Evolutionary conservation across 352 stramenopile species (phyloP), one percentile per base, ranked within the genome.

Genomic region (Pythium volutum): DNA sequence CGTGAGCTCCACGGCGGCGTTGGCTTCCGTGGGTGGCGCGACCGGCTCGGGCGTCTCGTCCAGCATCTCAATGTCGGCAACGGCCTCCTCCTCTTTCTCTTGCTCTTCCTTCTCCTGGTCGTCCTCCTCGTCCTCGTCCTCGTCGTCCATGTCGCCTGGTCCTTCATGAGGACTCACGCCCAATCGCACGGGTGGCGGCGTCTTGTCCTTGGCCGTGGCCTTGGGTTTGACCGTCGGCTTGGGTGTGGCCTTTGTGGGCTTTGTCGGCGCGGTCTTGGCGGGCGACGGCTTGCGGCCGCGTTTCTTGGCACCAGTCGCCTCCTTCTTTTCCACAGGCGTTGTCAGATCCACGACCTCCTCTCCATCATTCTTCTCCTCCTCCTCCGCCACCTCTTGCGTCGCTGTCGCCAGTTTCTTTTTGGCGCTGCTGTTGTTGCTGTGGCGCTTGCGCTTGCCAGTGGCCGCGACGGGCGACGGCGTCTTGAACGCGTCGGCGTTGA

Each of bases 111-210:
- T 3, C 41, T 27, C 41, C 41, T 62, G 34, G 57, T 66, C 34
- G 53, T 64, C 59, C 65, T 83, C 33, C 52, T 72, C 38, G 56
- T 63, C 2, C 33, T 46, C 56, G 62, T 74, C 22, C 20, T 62
- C 53, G 11, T 68, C 60, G 29, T 67, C 53, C n/a, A 58, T 45
- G 22, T 58, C 45, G 3, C 54, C 61, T 23, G 31, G 50, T 8
- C 41, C 51, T 38, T 68, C 61, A 18, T 68, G 61, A 3, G 61
- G 61, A 33, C 61, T 68, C 26, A 68, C 47, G 15, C 61, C 61
- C 15, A 25, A 46, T n/a, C 52, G 52, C 18, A 55, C 34, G 47
- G 60, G 45, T 18, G n/a, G 50, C 38, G 53, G 50, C 12, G 55
- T 18, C 49, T 59, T 76, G 20, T 48, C 25, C 48, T 70, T 77